Evolutionary conservation across 805 yeast species (phyloP).

Genomic region (Saturnispora dispora): DNA sequence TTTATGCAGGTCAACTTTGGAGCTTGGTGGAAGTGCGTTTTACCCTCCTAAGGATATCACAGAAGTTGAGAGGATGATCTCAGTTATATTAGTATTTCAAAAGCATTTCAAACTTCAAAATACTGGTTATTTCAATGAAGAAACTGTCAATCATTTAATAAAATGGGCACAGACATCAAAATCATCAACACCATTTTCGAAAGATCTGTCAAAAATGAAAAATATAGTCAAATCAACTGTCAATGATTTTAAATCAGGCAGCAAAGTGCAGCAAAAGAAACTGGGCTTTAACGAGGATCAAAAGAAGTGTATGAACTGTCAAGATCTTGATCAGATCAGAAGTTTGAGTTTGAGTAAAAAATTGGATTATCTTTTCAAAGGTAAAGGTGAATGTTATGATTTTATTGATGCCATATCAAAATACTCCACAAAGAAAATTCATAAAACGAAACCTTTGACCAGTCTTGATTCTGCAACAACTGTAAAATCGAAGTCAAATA

Average conservation of each 20-base stretch:
- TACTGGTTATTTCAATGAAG: conserved; percentile 17
- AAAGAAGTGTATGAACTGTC: conserved; percentile 19
- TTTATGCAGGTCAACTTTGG: conserved; percentile 56
- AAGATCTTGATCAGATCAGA: conserved; percentile 22
- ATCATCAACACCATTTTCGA: conserved; percentile 27
- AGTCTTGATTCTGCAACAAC: background rate
- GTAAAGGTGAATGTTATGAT: conserved; percentile 37
- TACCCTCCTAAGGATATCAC: conserved; percentile 78
- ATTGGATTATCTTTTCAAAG: conserved; percentile 38
- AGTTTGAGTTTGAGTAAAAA: conserved; percentile 23
- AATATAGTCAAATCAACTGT: conserved; percentile 29
- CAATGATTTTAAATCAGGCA: conserved; percentile 30
- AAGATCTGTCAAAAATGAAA: conserved; percentile 29
- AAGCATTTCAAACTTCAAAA: conserved; percentile 27
- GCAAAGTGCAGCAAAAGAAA: conserved; percentile 22
- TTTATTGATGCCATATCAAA: background rate
- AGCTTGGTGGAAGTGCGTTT: conserved; percentile 37
- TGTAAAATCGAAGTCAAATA: background rate
- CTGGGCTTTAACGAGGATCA: conserved; percentile 14
- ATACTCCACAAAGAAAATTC: background rate
- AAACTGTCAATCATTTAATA: conserved; percentile 19
- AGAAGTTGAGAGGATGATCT: conserved; percentile 59
- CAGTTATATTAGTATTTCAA: conserved; percentile 69
- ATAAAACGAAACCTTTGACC: background rate
- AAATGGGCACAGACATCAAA: conserved; percentile 22